Conservation (phyloP, 768 basidiomycete species). For the Pulveroboletus sp. region DNA sequence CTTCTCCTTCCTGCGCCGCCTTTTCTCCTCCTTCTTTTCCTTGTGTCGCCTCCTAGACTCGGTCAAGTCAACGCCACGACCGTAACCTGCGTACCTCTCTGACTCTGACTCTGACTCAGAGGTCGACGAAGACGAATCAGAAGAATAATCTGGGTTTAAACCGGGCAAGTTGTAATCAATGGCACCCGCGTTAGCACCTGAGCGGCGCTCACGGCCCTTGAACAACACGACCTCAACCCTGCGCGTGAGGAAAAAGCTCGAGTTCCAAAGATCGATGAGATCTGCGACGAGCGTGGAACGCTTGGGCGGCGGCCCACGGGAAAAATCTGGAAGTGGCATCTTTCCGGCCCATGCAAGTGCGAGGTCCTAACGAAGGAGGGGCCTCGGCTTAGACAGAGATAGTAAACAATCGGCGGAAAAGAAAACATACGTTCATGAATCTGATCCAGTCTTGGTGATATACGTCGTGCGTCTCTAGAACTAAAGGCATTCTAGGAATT, state of each 20-base stretch:
- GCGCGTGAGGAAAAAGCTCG: slow-evolving; percentile 68
- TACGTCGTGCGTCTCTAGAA: slow-evolving; percentile 74
- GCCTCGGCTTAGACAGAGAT: background rate
- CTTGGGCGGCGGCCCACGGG: slow-evolving; percentile 49
- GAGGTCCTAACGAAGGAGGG: slow-evolving; percentile 51
- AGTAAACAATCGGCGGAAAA: background rate
- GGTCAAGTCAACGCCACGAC: slow-evolving; percentile 42
- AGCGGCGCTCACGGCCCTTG: slow-evolving; percentile 74
- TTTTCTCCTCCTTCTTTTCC: slow-evolving; percentile 59
- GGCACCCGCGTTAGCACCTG: slow-evolving; percentile 56
- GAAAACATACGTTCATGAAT: slow-evolving; percentile 65
- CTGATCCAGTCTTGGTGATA: slow-evolving; percentile 78
- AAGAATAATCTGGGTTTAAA: slow-evolving; percentile 41
- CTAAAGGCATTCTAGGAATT: slow-evolving; percentile 68
- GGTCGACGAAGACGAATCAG: slow-evolving; percentile 36
- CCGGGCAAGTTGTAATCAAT: slow-evolving; percentile 54
- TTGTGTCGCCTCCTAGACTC: slow-evolving; percentile 53
- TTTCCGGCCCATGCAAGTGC: slow-evolving; percentile 75
- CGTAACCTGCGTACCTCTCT: slow-evolving; percentile 45
- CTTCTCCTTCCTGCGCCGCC: slow-evolving; percentile 61
- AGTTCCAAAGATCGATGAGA: slow-evolving; percentile 78
- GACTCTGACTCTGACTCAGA: slow-evolving; percentile 43
- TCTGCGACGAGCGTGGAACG: slow-evolving; percentile 63
- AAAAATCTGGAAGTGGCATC: slow-evolving; percentile 58
- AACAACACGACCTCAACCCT: slow-evolving; percentile 80